These are phyloP conservation scores for Rhododendron simsii DNA, from an alignment of 148 eudicot genomes.

Conservation along the genomic window DNA sequence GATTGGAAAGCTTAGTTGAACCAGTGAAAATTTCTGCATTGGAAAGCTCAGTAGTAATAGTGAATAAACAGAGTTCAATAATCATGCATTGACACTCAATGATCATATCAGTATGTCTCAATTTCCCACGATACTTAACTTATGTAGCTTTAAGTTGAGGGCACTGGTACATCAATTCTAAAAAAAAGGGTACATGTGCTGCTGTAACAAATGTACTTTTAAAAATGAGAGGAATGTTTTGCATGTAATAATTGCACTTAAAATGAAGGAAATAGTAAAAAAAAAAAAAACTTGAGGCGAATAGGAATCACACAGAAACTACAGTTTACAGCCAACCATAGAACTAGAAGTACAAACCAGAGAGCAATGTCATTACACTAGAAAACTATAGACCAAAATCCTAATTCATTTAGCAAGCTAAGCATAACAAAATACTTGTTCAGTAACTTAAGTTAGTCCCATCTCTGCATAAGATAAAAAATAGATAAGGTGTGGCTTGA, in stretches of 20 bases:
- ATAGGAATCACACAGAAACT: not conserved
- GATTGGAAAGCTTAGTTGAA: not conserved
- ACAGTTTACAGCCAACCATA: not conserved
- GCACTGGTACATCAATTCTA: not conserved
- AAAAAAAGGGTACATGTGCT: not conserved
- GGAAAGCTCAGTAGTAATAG: not conserved
- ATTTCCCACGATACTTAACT: not conserved
- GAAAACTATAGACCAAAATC: not conserved
- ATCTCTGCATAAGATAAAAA: not conserved
- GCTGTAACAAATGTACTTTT: not conserved
- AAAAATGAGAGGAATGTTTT: not conserved
- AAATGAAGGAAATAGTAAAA: not conserved
- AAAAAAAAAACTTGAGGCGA: not conserved
- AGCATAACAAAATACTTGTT: not conserved
- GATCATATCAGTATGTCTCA: not conserved
- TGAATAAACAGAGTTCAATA: not conserved
- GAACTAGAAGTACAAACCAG: not conserved
- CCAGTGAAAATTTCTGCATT: not conserved
- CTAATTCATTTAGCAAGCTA: not conserved
- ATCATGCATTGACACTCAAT: not conserved
- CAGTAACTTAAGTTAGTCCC: not conserved
- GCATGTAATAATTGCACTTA: not conserved
- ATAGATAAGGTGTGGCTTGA: not conserved
- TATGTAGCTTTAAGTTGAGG: not conserved
- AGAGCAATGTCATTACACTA: not conserved